Evolutionary conservation across 2,329 filamentous ascomycete species (phyloP), one percentile per base, ranked within the genome.

Genomic region (Trichoderma atroviride): DNA sequence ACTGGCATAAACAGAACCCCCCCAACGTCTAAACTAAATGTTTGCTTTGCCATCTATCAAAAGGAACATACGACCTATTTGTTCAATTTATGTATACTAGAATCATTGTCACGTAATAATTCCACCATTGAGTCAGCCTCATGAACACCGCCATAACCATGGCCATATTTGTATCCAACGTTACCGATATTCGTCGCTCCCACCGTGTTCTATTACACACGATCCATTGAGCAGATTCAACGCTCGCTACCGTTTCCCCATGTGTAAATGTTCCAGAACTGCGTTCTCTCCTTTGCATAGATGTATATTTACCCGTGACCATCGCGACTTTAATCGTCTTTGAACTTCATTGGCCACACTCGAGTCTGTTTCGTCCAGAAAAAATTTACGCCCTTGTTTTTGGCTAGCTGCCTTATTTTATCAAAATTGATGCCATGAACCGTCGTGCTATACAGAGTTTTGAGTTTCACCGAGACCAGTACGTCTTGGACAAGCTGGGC

Each of bases 371-470:
- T 73, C 1, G 78, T 77, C 71, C 74, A 80, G 6, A 78, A 69
- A 5, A 81, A 47, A 14, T 76, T 69, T 1, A 80, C 76, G 0
- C 76, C 77, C 5, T 71, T 43, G 13, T 71, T 70, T 27, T 70
- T 59, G 1, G 75, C 74, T 37, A 76, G 29, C n/a, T 31, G 62
- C 53, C 69, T 67, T 29, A 81, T 70, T 37, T 72, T 70, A 55
- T 82, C 80, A 65, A 80, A 74, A 55, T 71, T 50, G 0, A 73
- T 72, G 1, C 80, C 80, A 19, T 73, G 74, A 27, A 79, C 72
- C 4, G 73, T 74, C 24, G 70, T 72, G 69, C 79, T 78, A 63
- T 81, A 81, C 19, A 81, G 70, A 19, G 66, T 74, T 70, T 76
- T 78, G 5, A 82, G 59, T 47, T 75, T 74, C 14, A 76, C 80